phyloP scores from a whole-genome alignment of 2,329 filamentous ascomycete genomes.

The Aspergillus sp. region DNA sequence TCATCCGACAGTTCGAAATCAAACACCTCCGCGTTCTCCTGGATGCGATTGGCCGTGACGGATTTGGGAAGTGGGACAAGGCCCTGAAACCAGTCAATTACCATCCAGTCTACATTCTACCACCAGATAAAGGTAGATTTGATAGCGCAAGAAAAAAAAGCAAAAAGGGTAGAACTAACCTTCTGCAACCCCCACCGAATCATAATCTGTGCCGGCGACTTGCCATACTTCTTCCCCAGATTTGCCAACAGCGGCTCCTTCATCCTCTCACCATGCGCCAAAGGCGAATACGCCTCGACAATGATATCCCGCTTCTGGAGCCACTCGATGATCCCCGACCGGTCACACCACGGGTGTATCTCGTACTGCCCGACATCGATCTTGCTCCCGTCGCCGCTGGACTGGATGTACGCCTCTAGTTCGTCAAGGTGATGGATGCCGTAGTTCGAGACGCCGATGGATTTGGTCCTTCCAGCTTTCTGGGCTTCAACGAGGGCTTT shows the following conservation, averaged over 20 bases:
- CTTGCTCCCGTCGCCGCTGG: slow-evolving; percentile 57
- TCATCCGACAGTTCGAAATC: slow-evolving; percentile 60
- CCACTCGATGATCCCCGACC: slow-evolving; percentile 63
- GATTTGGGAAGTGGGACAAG: slow-evolving; percentile 66
- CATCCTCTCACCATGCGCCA: slow-evolving; percentile 71
- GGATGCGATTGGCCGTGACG: slow-evolving; percentile 58
- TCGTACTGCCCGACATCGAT: slow-evolving; percentile 80
- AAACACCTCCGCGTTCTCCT: slow-evolving; percentile 60
- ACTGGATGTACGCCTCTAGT: slow-evolving; percentile 53
- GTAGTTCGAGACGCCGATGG: slow-evolving; percentile 76
- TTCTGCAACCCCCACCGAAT: slow-evolving; percentile 78
- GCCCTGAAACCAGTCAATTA: slow-evolving; percentile 40
- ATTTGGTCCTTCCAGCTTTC: slow-evolving; percentile 66
- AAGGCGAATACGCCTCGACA: slow-evolving; percentile 77
- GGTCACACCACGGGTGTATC: slow-evolving; percentile 79
- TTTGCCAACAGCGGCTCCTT: slow-evolving; percentile 62
- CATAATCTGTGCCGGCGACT: slow-evolving; percentile 71
- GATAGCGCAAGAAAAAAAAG: background rate
- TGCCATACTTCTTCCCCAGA: slow-evolving; percentile 67
- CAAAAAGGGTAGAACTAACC: slow-evolving; percentile 48
- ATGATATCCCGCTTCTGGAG: slow-evolving; percentile 67
- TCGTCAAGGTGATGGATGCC: slow-evolving; percentile 74
- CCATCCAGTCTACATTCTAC: background rate
- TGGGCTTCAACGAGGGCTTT: slow-evolving; percentile 75
- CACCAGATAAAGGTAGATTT: background rate